A percentile compares a stretch with the other conserved stretches of the same genome.
Evolutionary conservation across 2,329 filamentous ascomycete genomes (phyloP).

Genomic region (Graphiopsis chlorocephala): DNA sequence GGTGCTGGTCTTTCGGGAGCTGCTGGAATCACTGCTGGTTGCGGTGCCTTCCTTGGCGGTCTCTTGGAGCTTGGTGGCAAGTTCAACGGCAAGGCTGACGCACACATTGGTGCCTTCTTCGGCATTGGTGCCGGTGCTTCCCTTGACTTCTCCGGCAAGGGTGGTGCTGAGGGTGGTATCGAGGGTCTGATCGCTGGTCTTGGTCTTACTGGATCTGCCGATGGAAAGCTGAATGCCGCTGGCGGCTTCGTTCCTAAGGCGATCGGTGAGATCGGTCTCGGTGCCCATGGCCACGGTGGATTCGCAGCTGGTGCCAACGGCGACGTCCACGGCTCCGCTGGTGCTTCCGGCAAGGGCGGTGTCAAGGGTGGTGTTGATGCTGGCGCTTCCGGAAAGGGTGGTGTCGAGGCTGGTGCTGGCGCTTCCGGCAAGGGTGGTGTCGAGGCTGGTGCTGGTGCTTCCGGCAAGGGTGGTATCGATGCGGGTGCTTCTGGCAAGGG

Average conservation of each 20-base stretch:
- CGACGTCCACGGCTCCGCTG: not conserved
- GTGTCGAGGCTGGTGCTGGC: not conserved
- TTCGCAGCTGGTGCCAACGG: not conserved
- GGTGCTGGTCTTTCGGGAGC: not conserved
- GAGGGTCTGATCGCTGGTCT: conserved; percentile 14
- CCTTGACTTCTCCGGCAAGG: not conserved
- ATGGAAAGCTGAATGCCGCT: conserved; percentile 5
- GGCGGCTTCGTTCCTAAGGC: conserved; percentile 11
- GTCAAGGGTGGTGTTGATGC: not conserved
- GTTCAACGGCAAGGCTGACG: conserved; percentile 7
- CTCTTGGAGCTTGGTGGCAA: conserved; percentile 8
- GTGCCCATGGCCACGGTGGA: conserved; percentile 6
- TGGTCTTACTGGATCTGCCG: conserved; percentile 10
- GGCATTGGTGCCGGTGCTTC: not conserved
- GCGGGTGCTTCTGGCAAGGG: not conserved
- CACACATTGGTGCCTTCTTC: conserved; percentile 9
- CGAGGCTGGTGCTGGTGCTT: not conserved
- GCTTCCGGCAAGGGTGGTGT: not conserved
- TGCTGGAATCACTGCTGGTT: not conserved
- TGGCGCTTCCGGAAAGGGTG: not conserved
- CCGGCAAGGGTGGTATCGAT: not conserved
- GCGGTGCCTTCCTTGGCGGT: conserved; percentile 13
- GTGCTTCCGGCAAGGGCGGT: not conserved
- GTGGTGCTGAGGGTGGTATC: not conserved
- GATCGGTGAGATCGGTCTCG: conserved; percentile 11